Base-by-base conservation (phyloP, 2,329 filamentous ascomycete genomes). In the Fusarium tuaranense region DNA sequence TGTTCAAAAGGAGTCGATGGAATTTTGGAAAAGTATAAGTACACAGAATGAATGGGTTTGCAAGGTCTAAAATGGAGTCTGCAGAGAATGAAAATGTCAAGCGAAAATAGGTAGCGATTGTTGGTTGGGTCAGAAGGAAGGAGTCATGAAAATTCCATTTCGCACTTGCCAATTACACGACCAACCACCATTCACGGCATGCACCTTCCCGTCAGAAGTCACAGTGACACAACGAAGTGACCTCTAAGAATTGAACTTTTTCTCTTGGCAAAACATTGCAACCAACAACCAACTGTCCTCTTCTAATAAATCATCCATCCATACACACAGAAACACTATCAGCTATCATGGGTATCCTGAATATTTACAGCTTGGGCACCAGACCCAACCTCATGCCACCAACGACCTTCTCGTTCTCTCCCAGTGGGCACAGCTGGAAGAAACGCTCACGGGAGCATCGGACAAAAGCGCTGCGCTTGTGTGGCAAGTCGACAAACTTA, bases 401-500 rank as follows among this genome's bases (percentile, higher is more conserved):
- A 30, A 90, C 85, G 4, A 87, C 84, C 83, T 89, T 90, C 61
- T 89, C 87, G 68, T 86, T 88, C 70, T 89, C 88, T 1, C 83
- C 86, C 64, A 92, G 84, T 10, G 90, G 90, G 73, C 89, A 90
- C 12, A 93, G 82, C 80, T 93, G 91, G 83, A 94, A 94, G 85
- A 93, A 94, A 67, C 91, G 86, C 80, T 92, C 91, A 9, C 92
- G 85, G 61, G 89, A 89, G 77, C 92, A 92, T 69, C 87, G 86
- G 80, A 93, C 88, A 70, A 93, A 88, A 2, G 91, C 92, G 67
- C 91, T 92, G 32, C 93, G 88, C 85, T 94, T 94, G 76, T 94
- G 90, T 6, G 92, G 91, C 71, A 94, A 82, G 75, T 94, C 93
- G 71, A 94, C 89, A 70, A 93, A 90, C 82, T 93, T 93, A 76